Evolutionary conservation across 306 rosid genomes (phyloP), one percentile per base, ranked within the genome.

Genomic region (Ziziphus jujuba): DNA sequence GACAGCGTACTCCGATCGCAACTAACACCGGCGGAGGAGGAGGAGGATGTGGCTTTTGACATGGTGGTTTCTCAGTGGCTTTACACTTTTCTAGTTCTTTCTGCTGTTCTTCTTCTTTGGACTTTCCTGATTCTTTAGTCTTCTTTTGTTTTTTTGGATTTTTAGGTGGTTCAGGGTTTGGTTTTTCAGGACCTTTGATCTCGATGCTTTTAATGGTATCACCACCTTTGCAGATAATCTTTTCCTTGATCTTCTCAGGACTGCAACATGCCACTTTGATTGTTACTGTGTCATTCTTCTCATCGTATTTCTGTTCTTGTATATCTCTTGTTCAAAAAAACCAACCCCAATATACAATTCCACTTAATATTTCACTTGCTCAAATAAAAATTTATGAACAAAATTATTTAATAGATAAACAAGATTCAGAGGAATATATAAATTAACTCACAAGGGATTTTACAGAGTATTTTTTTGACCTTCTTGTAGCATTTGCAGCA

Each of bases 191-290:
- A 2, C 79, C 89, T n/a, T 60, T 57, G 63, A 92, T 86, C 45
- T 87, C 91, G 48, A 92, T 87, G 83, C 87, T 67, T 70, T 79
- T 85, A 44, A 92, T 79, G 6, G 63, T 51, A 2, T 87, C 79
- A 3, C 96, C 77, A 5, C 89, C 88, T 73, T 87, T 90, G 68
- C 24, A 63, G 33, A 87, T 79, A 15, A 90, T 64, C 65, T 84
- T 86, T 60, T 84, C 85, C 62, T 83, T 74, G 2, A 92, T 80
- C 76, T 81, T 92, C 52, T 92, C 98, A 1, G 97, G 98, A 57
- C 71, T 67, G 31, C 96, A 87, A 17, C 97, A 87, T 0, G 85
- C 87, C 60, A 92, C 98, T 28, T 63, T 87, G 79, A 89, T 84
- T 3, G 14, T 1, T 80, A 92, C 96, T 0, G 9, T 44, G 73